Base-by-base conservation (phyloP, 176 grass and related monocot genomes). In the Cenchrus fungigraminus region DNA sequence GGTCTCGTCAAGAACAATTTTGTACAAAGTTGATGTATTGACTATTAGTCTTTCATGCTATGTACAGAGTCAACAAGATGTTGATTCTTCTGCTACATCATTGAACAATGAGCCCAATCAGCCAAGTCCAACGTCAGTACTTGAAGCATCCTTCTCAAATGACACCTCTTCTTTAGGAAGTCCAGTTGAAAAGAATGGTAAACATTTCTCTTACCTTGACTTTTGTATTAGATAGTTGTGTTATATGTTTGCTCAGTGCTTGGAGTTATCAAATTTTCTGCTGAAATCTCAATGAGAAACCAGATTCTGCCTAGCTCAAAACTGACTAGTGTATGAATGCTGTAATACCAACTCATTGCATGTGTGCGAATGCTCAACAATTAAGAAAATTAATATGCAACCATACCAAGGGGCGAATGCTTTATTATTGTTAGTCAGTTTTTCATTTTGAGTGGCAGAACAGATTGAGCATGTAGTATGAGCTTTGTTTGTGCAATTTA, bases 141-240 rank as follows among this genome's bases (percentile, higher is more conserved):
- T 95, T 1, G 89, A 94, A 89, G 69, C 91, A 52, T 92, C 72
- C 37, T 90, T 92, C 57, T 89, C 96, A 67, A 90, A 78, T 83
- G 92, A 93, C 71, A 84, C 86, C 85, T 95, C 74, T 52, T 93
- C 87, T 37, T 43, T 57, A 19, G 83, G 87, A 77, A 98, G 90
- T 82, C 91, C 85, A 32, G 71, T 65, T 44, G 71, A 85, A 79
- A 86, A 86, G 42, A 57, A 31, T 79, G 96, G 93, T 93, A 87
- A 61, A 19, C n/a, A 84, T 53, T 61, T 69, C 1, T 53, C 25
- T 54, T 71, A 46, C 4, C 15, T 84, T 68, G 31, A 75, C 16
- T 65, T 57, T n/a, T 84, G 4, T 17, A 37, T 12, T 25, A 62
- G 0, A 73, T 73, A 43, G 14, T 54, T 65, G 19, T 25, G 0